These are phyloP conservation scores for Tolypocladium album DNA, from an alignment of 2,329 filamentous ascomycete species.

Conservation along the genomic window DNA sequence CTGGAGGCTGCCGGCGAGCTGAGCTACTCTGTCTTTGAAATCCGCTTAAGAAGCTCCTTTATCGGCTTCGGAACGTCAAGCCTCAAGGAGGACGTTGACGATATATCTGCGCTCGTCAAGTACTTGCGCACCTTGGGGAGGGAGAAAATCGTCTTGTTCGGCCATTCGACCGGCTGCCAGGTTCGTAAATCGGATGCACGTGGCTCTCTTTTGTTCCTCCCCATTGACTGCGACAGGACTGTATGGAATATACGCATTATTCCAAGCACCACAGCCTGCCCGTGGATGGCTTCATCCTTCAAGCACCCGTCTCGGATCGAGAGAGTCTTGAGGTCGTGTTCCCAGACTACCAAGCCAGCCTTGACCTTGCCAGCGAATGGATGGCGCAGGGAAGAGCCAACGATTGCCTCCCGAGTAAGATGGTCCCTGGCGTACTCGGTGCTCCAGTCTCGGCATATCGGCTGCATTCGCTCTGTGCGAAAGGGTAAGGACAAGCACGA, in stretches of 20 bases:
- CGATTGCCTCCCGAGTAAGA: conserved; percentile 41
- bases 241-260: conserved; percentile 41
- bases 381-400: conserved; percentile 41
- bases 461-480: conserved; percentile 36
- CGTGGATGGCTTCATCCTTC: conserved; percentile 68
- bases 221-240: conserved; percentile 30
- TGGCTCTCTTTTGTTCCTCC: background rate
- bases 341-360: conserved; percentile 30
- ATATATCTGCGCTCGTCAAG: conserved; percentile 40
- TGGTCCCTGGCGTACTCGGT: conserved; percentile 27
- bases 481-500: conserved; percentile 29
- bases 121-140: conserved; percentile 41
- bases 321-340: conserved; percentile 46
- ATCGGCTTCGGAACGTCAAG: conserved; percentile 38
- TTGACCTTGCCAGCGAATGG: conserved; percentile 41
- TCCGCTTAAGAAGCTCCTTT: conserved; percentile 44
- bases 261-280: conserved; percentile 32
- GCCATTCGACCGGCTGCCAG: conserved; percentile 49
- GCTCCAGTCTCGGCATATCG: conserved; percentile 42
- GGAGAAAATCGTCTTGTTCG: conserved; percentile 42
- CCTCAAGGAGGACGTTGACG: conserved; percentile 40
- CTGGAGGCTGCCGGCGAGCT: conserved; percentile 26
- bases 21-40: conserved; percentile 44
- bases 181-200: conserved; percentile 18
- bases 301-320: conserved; percentile 70